Percentiles rank a stretch among this genome's conserved stretches.
Conservation (phyloP, 192 early-diverging fungal genomes). For the Martensiomyces pterosporus region DNA sequence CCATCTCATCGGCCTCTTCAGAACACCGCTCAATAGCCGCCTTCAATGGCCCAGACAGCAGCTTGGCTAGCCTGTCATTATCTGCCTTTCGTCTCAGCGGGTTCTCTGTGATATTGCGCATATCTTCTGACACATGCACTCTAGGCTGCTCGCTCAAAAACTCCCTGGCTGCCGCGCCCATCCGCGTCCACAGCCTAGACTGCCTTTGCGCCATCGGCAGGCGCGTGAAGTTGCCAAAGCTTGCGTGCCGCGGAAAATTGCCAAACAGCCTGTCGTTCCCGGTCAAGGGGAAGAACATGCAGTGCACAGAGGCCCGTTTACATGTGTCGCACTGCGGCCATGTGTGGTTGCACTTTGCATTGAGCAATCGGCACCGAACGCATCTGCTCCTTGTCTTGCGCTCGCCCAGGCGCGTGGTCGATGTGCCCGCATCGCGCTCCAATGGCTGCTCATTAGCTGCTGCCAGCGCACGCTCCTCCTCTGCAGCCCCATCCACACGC, state of each 20-base stretch:
- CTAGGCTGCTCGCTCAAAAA: slow-evolving; percentile 16
- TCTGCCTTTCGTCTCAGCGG: slow-evolving; percentile 7
- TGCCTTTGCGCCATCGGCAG: no score
- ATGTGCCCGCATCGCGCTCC: no score
- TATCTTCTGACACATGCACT: slow-evolving; percentile 10
- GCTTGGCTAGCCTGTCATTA: background rate
- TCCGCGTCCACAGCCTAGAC: no score
- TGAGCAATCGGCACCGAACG: slow-evolving; percentile 31
- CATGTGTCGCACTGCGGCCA: slow-evolving; percentile 12
- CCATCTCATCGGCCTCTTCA: background rate
- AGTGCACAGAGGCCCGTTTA: slow-evolving; percentile 4
- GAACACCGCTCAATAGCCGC: slow-evolving; percentile 6
- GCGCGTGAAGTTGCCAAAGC: background rate
- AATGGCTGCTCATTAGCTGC: no score
- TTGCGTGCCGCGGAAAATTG: background rate
- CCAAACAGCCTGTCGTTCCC: slow-evolving; percentile 23
- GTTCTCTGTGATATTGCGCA: slow-evolving; percentile 9
- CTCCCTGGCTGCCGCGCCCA: no score
- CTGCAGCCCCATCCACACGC: no score
- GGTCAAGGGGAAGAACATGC: slow-evolving; percentile 5
- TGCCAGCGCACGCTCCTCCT: no score
- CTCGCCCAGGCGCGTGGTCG: no score
- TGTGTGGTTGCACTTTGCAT: slow-evolving; percentile 7
- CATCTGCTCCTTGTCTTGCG: no score
- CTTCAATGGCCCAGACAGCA: slow-evolving; percentile 5